Evolutionary conservation across 2,329 filamentous ascomycete genomes (phyloP).

Genomic region (Neonectria faginata): DNA sequence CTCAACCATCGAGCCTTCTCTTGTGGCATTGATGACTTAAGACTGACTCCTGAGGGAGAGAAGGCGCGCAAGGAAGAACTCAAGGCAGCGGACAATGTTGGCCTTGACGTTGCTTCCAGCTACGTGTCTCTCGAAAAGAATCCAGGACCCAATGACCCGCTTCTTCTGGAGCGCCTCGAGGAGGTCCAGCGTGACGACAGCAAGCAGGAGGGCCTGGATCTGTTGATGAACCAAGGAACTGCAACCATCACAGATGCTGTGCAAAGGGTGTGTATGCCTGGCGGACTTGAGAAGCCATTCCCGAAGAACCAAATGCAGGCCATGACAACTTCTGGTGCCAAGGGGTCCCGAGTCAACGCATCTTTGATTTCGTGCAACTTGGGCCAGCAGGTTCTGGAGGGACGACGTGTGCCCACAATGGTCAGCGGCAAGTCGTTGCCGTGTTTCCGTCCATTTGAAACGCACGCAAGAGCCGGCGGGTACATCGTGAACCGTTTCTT

Average conservation of each 20-base stretch:
- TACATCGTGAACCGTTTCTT: constrained; percentile 97
- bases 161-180: constrained; percentile 83
- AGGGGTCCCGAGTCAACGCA: constrained; percentile 92
- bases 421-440: constrained; percentile 96
- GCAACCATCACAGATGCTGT: constrained; percentile 80
- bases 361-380: constrained; percentile 98
- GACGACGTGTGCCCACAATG: constrained; percentile 94
- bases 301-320: constrained; percentile 98
- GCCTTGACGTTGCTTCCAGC: constrained; percentile 82
- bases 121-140: constrained; percentile 86
- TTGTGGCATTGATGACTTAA: constrained; percentile 96
- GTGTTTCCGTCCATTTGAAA: constrained; percentile 93
- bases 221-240: constrained; percentile 80
- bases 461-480: constrained; percentile 87
- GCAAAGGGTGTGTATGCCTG: constrained; percentile 82
- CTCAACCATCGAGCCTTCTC: constrained; percentile 95
- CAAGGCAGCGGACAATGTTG: constrained; percentile 73
- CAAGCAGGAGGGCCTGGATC: constrained; percentile 92
- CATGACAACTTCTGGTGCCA: constrained; percentile 97
- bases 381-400: constrained; percentile 95
- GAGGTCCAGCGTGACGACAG: constrained; percentile 90
- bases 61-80: constrained; percentile 75
- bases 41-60: constrained; percentile 85
- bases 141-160: constrained; percentile 72
- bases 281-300: constrained; percentile 88